A percentile compares a stretch with the other conserved stretches of the same genome.
These are phyloP conservation scores for Microthlaspi erraticum DNA, from an alignment of 345 rosid genomes.

Conservation along the genomic window DNA sequence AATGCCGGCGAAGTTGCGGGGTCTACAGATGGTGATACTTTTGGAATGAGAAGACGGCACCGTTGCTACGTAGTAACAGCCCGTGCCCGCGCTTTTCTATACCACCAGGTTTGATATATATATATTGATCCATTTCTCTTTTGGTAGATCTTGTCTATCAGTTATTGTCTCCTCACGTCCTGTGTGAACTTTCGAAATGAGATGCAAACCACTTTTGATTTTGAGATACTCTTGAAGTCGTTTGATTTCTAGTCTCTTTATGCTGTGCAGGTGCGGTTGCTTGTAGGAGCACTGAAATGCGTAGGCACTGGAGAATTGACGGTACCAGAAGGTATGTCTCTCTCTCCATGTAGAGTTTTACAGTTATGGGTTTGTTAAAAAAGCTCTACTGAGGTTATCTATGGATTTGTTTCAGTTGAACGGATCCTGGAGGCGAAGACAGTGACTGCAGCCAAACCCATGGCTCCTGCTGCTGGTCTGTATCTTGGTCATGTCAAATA, in stretches of 20 bases:
- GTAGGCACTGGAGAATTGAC: constrained; percentile 82
- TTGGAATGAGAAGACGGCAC: constrained; percentile 66
- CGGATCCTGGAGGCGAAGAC: constrained; percentile 72
- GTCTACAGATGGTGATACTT: constrained; percentile 41
- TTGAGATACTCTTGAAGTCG: constrained; percentile 7
- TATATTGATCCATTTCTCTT: constrained; percentile 2
- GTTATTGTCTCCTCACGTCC: background rate
- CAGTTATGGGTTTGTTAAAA: constrained; percentile 4
- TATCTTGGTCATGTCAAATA: constrained; percentile 84
- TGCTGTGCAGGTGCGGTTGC: constrained; percentile 75
- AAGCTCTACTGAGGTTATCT: constrained; percentile 1
- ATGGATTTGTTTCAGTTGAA: constrained; percentile 55
- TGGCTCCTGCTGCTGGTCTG: constrained; percentile 91
- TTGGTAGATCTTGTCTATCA: constrained; percentile 2
- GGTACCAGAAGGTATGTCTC: constrained; percentile 65
- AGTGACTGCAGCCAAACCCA: constrained; percentile 71
- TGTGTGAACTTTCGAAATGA: background rate
- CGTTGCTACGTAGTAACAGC: constrained; percentile 73
- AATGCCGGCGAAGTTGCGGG: constrained; percentile 20
- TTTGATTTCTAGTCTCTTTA: constrained; percentile 23
- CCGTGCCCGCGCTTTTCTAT: constrained; percentile 80
- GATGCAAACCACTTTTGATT: background rate
- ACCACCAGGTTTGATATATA: constrained; percentile 72
- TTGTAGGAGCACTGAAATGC: constrained; percentile 84
- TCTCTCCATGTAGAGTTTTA: background rate